These are phyloP conservation scores for Ogataea hybrid DNA, from an alignment of 1,139 yeast species.

Conservation along the genomic window DNA sequence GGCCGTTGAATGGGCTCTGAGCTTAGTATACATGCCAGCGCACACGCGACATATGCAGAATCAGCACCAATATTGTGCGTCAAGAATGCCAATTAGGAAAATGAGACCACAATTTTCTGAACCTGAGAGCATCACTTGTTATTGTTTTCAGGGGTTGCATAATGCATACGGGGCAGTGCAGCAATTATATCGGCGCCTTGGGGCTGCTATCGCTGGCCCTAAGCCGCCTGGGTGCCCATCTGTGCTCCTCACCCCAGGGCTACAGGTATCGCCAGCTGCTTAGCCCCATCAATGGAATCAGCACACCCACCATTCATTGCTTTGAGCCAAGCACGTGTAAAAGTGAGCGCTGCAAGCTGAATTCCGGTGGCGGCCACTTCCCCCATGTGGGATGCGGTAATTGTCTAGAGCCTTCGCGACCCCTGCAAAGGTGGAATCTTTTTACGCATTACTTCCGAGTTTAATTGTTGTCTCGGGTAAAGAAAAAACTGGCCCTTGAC, in stretches of 20 bases:
- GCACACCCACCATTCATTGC: background rate
- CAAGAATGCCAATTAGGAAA: background rate
- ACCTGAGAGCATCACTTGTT: background rate
- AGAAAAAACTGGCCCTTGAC: background rate
- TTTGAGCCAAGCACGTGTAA: background rate
- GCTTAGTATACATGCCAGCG: background rate
- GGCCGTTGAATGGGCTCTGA: background rate
- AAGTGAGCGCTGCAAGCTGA: background rate
- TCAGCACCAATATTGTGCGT: background rate
- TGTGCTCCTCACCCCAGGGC: background rate
- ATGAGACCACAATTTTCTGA: background rate
- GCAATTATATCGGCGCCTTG: background rate
- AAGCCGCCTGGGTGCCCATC: background rate
- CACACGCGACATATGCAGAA: slow-evolving; percentile 1
- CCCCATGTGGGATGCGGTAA: background rate
- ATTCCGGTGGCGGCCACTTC: background rate
- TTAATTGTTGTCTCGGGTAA: background rate
- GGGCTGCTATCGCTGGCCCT: background rate
- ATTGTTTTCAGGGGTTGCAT: background rate
- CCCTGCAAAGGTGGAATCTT: background rate
- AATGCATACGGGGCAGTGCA: background rate
- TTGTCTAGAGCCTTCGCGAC: background rate
- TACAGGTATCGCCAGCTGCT: background rate
- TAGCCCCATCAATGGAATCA: background rate
- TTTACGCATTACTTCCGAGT: background rate